Percentiles rank a stretch among this genome's conserved stretches.
Conservation (phyloP, 257 asterid species). For the Rauvolfia tetraphylla region DNA sequence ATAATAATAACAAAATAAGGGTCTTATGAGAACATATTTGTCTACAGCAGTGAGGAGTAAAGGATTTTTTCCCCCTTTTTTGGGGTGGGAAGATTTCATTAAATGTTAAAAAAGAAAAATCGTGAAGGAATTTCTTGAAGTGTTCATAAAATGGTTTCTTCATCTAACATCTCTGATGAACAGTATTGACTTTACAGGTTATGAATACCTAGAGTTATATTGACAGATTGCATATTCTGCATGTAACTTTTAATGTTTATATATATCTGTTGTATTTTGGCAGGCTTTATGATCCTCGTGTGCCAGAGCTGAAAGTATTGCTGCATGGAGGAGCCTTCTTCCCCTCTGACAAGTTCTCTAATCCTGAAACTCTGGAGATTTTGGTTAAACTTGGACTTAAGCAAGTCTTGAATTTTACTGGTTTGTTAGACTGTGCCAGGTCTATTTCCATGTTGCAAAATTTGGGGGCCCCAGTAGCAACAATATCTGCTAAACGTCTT, state of each 20-base stretch:
- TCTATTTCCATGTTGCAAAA: constrained; percentile 65
- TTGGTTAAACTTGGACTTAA: constrained; percentile 72
- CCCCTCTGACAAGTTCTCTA: constrained; percentile 71
- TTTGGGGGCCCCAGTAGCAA: constrained; percentile 48
- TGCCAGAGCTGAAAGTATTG: constrained; percentile 56
- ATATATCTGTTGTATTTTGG: constrained; percentile 20
- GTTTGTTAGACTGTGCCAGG: constrained; percentile 86
- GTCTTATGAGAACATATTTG: background rate
- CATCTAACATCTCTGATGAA: background rate
- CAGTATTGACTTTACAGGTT: background rate
- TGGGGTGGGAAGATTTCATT: background rate
- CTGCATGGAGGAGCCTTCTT: constrained; percentile 68
- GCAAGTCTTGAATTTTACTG: constrained; percentile 59
- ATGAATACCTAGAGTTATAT: background rate
- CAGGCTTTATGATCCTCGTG: constrained; percentile 97
- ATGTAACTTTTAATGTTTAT: constrained; percentile 12
- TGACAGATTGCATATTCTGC: background rate
- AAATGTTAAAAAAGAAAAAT: background rate
- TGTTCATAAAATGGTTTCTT: background rate
- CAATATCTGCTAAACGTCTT: constrained; percentile 52
- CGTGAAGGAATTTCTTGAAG: background rate
- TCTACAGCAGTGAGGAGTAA: background rate
- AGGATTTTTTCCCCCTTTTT: background rate
- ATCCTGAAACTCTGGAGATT: constrained; percentile 62
- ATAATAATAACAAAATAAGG: background rate